Evolutionary conservation across 1,139 yeast species (phyloP).

Genomic region (Debaryomyces sp.): DNA sequence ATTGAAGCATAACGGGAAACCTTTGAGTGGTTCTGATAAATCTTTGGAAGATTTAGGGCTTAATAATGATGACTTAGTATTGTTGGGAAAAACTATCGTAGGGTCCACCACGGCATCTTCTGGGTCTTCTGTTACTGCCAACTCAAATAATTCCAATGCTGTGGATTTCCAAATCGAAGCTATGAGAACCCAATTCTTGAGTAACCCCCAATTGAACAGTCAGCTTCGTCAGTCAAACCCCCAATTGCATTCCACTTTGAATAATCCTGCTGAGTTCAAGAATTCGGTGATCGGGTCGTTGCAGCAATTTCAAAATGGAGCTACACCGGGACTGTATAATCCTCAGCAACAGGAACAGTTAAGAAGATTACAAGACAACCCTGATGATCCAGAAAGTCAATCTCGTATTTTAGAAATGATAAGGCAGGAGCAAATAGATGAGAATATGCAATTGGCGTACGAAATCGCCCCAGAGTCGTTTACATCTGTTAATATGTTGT

Average conservation of each 20-base stretch:
- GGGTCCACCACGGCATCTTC: conserved; percentile 13
- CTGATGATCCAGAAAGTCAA: conserved; percentile 76
- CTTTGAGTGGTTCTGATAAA: conserved; percentile 33
- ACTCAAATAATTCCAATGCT: conserved; percentile 15
- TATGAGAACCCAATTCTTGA: conserved; percentile 50
- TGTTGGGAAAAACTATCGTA: conserved; percentile 22
- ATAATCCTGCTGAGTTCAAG: conserved; percentile 57
- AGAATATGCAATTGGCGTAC: conserved; percentile 75
- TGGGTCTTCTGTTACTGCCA: conserved; percentile 19
- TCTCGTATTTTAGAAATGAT: conserved; percentile 67
- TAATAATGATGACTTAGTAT: conserved; percentile 60
- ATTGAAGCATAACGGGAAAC: conserved; percentile 49
- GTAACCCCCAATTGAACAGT: conserved; percentile 38
- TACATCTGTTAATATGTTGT: conserved; percentile 80
- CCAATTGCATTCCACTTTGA: conserved; percentile 42
- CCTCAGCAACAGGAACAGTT: conserved; percentile 49
- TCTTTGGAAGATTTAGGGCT: conserved; percentile 52
- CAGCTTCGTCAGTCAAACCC: conserved; percentile 43
- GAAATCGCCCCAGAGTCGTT: conserved; percentile 92
- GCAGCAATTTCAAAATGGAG: conserved; percentile 22
- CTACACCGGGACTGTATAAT: conserved; percentile 10
- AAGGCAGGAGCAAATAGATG: conserved; percentile 73
- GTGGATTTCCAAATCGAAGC: conserved; percentile 50
- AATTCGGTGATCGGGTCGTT: conserved; percentile 40
- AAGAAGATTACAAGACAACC: conserved; percentile 54